phyloP scores from a whole-genome alignment of 129 eudicot species.

The Escallonia herrerae region DNA sequence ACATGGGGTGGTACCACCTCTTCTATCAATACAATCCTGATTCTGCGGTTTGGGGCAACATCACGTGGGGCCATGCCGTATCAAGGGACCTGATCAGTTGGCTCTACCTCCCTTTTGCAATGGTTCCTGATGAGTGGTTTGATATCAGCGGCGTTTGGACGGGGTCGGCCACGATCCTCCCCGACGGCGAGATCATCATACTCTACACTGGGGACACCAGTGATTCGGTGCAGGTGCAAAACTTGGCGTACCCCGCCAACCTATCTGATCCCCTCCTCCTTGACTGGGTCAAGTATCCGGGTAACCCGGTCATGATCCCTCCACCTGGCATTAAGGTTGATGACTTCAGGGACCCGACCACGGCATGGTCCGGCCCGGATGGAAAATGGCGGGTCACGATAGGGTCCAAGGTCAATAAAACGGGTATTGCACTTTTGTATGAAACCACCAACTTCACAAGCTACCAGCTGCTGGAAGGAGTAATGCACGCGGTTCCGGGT shows the following conservation, averaged over 20 bases:
- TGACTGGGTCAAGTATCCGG: conserved; percentile 72
- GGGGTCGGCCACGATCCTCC: conserved; percentile 82
- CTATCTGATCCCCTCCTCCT: conserved; percentile 81
- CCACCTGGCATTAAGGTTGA: conserved; percentile 62
- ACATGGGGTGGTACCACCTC: conserved; percentile 86
- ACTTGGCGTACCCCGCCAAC: conserved; percentile 79
- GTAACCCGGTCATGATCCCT: conserved; percentile 77
- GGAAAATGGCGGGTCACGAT: conserved; percentile 66
- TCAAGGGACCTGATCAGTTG: conserved; percentile 72
- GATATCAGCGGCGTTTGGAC: conserved; percentile 92
- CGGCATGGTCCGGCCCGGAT: conserved; percentile 68
- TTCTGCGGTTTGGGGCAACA: conserved; percentile 88
- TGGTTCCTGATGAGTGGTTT: conserved; percentile 83
- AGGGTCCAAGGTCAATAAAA: conserved; percentile 62
- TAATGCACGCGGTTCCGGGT: conserved; percentile 73
- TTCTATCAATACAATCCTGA: conserved; percentile 92
- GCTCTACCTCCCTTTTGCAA: conserved; percentile 67
- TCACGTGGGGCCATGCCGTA: conserved; percentile 89
- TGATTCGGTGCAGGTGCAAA: conserved; percentile 71
- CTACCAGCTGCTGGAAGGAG: conserved; percentile 51
- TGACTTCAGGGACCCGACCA: conserved; percentile 88
- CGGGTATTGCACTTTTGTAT: conserved; percentile 64
- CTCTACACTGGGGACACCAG: conserved; percentile 63
- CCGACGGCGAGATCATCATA: conserved; percentile 71
- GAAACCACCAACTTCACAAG: conserved; percentile 55